Evolutionary conservation across 805 yeast genomes (phyloP).

Genomic region (Ogataea philodendri): DNA sequence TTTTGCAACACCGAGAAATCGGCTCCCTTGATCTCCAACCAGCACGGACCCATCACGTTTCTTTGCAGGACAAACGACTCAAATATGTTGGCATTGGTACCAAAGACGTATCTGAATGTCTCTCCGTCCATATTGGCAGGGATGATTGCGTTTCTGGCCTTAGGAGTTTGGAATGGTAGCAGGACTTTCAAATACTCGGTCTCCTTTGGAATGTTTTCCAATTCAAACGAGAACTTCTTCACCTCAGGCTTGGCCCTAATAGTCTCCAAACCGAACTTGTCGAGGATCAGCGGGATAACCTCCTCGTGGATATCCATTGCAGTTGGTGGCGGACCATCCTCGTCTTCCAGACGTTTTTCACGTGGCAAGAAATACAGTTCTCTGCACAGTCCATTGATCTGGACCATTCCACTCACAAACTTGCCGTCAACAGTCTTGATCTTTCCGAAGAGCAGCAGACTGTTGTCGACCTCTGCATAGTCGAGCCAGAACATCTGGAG

Average conservation of each 20-base stretch:
- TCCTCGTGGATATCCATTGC: slow-evolving; percentile 77
- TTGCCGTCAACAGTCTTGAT: slow-evolving; percentile 56
- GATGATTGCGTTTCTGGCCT: slow-evolving; percentile 43
- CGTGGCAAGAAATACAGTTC: slow-evolving; percentile 80
- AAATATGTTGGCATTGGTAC: slow-evolving; percentile 68
- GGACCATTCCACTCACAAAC: slow-evolving; percentile 72
- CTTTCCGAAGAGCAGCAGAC: slow-evolving; percentile 79
- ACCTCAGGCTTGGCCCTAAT: slow-evolving; percentile 68
- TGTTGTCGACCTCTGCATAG: slow-evolving; percentile 71
- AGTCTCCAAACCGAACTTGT: slow-evolving; percentile 56
- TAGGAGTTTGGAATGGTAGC: slow-evolving; percentile 70
- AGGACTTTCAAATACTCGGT: slow-evolving; percentile 76
- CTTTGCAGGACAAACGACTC: slow-evolving; percentile 83
- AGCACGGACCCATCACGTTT: slow-evolving; percentile 95
- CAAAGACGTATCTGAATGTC: slow-evolving; percentile 77
- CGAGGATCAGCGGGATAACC: slow-evolving; percentile 61
- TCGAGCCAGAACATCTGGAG: slow-evolving; percentile 89
- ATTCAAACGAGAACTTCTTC: slow-evolving; percentile 86
- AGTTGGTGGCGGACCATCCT: slow-evolving; percentile 32
- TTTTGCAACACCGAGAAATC: slow-evolving; percentile 57
- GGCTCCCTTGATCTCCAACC: slow-evolving; percentile 74
- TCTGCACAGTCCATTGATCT: slow-evolving; percentile 64
- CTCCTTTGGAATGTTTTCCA: slow-evolving; percentile 73
- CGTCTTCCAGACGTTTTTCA: slow-evolving; percentile 33
- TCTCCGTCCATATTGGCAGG: slow-evolving; percentile 72